Percentiles rank a stretch among this genome's conserved stretches.
phyloP scores from a whole-genome alignment of 345 rosid species.

The Diplotaxis tenuifolia region DNA sequence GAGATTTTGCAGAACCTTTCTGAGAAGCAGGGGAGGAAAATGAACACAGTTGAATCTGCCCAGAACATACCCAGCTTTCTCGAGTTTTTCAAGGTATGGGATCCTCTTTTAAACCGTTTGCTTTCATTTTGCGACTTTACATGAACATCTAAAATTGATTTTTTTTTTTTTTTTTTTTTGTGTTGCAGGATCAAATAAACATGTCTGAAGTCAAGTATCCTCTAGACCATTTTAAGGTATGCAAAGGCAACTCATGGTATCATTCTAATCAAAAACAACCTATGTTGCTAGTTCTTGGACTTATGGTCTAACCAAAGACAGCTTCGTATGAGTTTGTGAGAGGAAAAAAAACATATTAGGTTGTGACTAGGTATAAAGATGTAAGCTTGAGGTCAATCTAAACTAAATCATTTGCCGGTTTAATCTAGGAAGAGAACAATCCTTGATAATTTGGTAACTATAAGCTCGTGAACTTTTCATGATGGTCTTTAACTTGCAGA shows the following conservation, averaged over 20 bases:
- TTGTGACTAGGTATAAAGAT: not conserved
- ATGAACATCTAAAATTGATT: constrained; percentile 5
- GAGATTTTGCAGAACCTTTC: constrained; percentile 77
- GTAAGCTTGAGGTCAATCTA: not conserved
- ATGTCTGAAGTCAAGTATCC: constrained; percentile 88
- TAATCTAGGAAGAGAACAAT: not conserved
- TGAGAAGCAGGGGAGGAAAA: constrained; percentile 85
- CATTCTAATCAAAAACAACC: not conserved
- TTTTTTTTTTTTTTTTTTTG: constrained; percentile 2
- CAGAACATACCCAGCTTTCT: constrained; percentile 79
- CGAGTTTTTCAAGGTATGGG: constrained; percentile 66
- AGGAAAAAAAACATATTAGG: not conserved
- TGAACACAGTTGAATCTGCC: constrained; percentile 79
- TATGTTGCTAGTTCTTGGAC: constrained; percentile 5
- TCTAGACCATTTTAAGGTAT: constrained; percentile 88
- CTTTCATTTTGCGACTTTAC: constrained; percentile 6
- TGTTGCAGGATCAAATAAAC: constrained; percentile 84
- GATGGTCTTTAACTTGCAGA: constrained; percentile 45
- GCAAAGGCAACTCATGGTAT: constrained; percentile 10
- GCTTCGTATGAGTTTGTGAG: constrained; percentile 3
- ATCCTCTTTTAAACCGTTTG: not conserved
- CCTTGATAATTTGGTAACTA: not conserved
- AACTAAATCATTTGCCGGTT: not conserved
- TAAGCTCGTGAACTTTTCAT: constrained; percentile 11
- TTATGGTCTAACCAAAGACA: not conserved